Base-by-base conservation (phyloP, 208 protist species). In the Phytomonas serpens region DNA sequence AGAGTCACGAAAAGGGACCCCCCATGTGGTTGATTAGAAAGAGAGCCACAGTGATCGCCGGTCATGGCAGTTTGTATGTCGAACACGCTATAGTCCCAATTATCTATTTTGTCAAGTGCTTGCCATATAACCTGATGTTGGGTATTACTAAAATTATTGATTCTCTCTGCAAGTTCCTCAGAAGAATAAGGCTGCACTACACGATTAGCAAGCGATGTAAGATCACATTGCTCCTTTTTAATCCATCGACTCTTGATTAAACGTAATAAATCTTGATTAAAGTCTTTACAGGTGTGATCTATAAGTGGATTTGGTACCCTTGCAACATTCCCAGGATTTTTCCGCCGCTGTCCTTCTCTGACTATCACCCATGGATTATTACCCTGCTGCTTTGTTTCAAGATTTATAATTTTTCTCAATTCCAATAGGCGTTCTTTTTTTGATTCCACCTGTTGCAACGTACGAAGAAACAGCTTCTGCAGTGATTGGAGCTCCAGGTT, bases 1-100 rank as follows among this genome's bases (percentile, higher is more conserved):
- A 90, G 77, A 19, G 91, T 97, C 61, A 94, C 73, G 66, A 96
- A 93, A 30, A 98, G 85, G 23, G 89, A 85, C 27, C 90, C 91
- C 51, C 89, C 87, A 47, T 89, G 73, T 3, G 78, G 72, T 70
- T 93, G 89, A 51, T 80, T 67, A 0, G 75, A 51, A 31, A 95
- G 72, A 4, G 87, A 89, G 13, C 71, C 78, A 77, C 86, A 85
- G 77, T 90, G 84, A 73, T 93, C 85, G 3, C 93, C 89, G 61
- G 68, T 81, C 85, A 96, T 93, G 67, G 81, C 79, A 27, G 27
- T 69, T 68, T 96, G 89, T 16, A 96, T 67, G 32, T 87, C 81
- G 75, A 95, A 96, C 23, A 97, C 87, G 74, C 88, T 87, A 76
- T 92, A 96, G 67, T 85, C 82, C 91, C 93, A 97, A 47, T 84